Percentiles rank a stretch among this genome's conserved stretches.
Conservation (phyloP, 768 basidiomycete genomes). For the Boletus vermiculosoides region DNA sequence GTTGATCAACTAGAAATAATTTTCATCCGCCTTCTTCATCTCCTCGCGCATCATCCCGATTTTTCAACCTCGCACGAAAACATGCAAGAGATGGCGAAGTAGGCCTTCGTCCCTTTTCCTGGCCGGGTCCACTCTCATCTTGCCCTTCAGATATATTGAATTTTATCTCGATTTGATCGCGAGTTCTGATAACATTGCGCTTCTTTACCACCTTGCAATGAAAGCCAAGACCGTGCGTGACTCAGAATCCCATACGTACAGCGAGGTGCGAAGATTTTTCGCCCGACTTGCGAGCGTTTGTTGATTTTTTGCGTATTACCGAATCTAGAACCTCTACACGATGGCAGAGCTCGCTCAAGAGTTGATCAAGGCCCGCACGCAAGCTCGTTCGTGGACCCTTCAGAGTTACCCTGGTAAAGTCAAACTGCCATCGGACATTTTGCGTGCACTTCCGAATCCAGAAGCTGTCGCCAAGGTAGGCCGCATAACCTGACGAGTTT, state of each 20-base stretch:
- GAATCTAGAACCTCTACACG: conserved; percentile 75
- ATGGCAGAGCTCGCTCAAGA: conserved; percentile 88
- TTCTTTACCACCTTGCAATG: conserved; percentile 78
- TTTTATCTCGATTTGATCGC: conserved; percentile 82
- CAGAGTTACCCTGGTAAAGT: conserved; percentile 79
- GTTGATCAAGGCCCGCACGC: conserved; percentile 68
- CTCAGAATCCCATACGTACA: conserved; percentile 59
- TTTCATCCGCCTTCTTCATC: conserved; percentile 82
- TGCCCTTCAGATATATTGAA: conserved; percentile 68
- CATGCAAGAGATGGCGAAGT: conserved; percentile 81
- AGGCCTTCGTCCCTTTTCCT: conserved; percentile 22
- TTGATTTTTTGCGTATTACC: neutral
- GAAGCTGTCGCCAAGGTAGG: conserved; percentile 65
- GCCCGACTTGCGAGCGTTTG: neutral
- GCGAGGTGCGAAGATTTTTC: conserved; percentile 54
- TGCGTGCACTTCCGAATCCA: conserved; percentile 63
- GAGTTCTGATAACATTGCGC: conserved; percentile 76
- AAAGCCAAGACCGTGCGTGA: conserved; percentile 89
- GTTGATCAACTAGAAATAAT: conserved; percentile 75
- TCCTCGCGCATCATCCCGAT: conserved; percentile 95
- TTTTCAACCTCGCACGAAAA: conserved; percentile 68
- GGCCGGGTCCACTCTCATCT: neutral
- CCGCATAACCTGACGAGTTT: neutral
- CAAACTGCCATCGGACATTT: conserved; percentile 77
- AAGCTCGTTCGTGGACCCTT: conserved; percentile 68